Conservation (phyloP, 495 filamentous ascomycete genomes). For the Talaromyces proteolyticus region DNA sequence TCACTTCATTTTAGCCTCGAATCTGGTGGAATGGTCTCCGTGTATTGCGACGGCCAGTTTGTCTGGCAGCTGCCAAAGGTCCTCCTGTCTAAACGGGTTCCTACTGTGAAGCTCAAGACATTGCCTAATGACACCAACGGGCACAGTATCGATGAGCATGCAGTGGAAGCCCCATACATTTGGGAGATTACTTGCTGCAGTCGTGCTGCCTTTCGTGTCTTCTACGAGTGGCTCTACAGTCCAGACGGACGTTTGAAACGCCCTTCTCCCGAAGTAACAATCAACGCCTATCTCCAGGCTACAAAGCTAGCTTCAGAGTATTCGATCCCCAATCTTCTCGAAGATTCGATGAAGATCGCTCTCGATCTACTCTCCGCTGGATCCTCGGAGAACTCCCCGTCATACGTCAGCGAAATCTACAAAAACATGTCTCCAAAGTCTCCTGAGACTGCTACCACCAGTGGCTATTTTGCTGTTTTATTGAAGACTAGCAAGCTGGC, state of each 20-base stretch:
- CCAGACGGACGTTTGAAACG: neutral
- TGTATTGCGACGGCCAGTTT: neutral
- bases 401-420: too few relatives aligned
- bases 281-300: neutral
- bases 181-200: conserved; percentile 2
- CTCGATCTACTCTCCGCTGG: too few relatives aligned
- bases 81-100: neutral
- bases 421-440: too few relatives aligned
- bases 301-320: neutral
- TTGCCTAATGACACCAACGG: neutral
- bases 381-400: too few relatives aligned
- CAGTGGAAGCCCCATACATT: too few relatives aligned
- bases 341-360: neutral
- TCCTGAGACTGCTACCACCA: neutral
- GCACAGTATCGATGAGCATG: neutral
- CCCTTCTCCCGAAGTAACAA: neutral
- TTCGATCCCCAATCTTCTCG: neutral
- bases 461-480: neutral
- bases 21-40: neutral
- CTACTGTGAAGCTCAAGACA: neutral
- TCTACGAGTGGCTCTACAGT: conserved; percentile 6
- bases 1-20: conserved; percentile 1
- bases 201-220: neutral
- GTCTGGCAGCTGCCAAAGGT: conserved; percentile 3
- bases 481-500: neutral